These are phyloP conservation scores for Cordyceps javanica DNA, from an alignment of 2,329 filamentous ascomycete species.

Conservation along the genomic window DNA sequence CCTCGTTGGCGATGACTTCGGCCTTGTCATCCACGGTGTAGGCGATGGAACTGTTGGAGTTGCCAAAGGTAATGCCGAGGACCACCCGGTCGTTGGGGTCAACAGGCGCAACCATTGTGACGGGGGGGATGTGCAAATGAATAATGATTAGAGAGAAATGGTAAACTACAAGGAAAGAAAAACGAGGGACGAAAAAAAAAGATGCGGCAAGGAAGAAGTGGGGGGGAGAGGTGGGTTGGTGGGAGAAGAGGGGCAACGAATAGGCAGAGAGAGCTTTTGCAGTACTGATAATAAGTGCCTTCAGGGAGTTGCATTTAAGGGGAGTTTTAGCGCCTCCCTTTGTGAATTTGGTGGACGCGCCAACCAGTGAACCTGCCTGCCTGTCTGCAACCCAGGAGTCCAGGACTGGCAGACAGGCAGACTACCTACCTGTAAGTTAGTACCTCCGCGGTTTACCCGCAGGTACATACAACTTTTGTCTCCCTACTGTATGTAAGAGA, in stretches of 20 bases:
- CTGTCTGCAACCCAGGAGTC: too few relatives aligned
- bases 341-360: too few relatives aligned
- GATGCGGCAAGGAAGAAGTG: neutral
- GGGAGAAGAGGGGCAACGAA: conserved; percentile 4
- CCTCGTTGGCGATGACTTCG: conserved; percentile 98
- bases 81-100: conserved; percentile 58
- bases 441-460: too few relatives aligned
- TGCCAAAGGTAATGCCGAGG: conserved; percentile 97
- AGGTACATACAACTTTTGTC: too few relatives aligned
- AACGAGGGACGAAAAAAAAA: neutral
- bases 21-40: conserved; percentile 89
- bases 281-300: neutral
- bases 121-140: conserved; percentile 10
- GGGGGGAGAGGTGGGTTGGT: neutral
- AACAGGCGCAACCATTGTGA: conserved; percentile 40
- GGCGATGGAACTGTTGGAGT: conserved; percentile 96
- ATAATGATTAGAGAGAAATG: conserved; percentile 1
- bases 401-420: too few relatives aligned
- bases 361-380: too few relatives aligned
- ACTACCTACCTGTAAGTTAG: too few relatives aligned
- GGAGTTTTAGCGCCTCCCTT: too few relatives aligned
- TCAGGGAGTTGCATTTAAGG: too few relatives aligned
- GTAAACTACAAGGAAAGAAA: conserved; percentile 14
- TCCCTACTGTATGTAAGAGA: too few relatives aligned
- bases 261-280: conserved; percentile 3